Base-by-base conservation (phyloP, 345 rosid species). In the Eucalyptus regnans region DNA sequence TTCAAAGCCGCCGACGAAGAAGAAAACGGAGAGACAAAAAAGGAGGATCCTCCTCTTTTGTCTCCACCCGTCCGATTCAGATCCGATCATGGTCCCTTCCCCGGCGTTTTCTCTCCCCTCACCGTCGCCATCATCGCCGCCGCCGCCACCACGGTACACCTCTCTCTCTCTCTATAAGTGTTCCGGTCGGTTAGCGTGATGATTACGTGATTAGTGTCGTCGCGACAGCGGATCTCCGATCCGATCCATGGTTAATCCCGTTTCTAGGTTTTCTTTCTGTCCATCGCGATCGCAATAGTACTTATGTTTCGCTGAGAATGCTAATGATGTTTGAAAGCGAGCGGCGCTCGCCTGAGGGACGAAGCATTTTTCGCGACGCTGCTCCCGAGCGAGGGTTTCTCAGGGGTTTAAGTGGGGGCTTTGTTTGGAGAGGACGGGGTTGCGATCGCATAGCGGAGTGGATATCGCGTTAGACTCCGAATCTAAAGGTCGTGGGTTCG, bases 401-500 rank as follows among this genome's bases (percentile, higher is more conserved):
- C 9, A 1, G 46, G 5, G 23, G 83, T 76, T 37, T 76, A 18
- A 37, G 43, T 2, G 14, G 43, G 25, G 83, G 1, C 25, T 20
- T 76, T 43, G 46, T 37, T 18, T 76, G 25, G 83, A 20, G 48
- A 76, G 46, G 48, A 76, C 48, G 12, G 4, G 7, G 83, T 12
- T 22, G 83, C 4, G 96, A 92, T 95, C 99, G 98, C 99, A 96
- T 97, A 96, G 99, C 95, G 96, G 97, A 96, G 99, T 96, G 97
- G 98, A 97, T 96, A 96, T 96, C 97, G 99, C 98, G 96, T 96
- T 96, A 96, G 99, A 96, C 96, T 96, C 99, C 99, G 99, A 83
- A 97, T 96, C 99, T 95, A 94, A 95, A 96, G 98, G 99, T 96
- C 98, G 99, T 95, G 98, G 99, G 99, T 97, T 97, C 96, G 96